phyloP scores from a whole-genome alignment of 768 basidiomycete species.

The Suillus cothurnatus region DNA sequence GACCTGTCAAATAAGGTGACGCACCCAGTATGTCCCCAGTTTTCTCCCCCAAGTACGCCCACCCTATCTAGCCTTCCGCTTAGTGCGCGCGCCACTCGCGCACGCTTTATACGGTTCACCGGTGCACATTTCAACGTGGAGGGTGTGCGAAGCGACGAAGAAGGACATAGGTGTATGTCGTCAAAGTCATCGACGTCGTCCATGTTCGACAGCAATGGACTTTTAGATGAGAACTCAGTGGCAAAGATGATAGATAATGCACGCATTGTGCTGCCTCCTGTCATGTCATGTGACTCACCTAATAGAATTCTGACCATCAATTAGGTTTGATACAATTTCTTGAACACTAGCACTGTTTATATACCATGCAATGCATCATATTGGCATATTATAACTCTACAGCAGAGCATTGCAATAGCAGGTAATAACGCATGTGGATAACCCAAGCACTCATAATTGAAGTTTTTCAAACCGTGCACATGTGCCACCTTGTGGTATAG shows the following conservation, averaged over 20 bases:
- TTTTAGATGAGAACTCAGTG: neutral
- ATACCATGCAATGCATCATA: neutral
- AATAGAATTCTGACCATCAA: too few species aligned
- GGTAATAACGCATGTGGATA: neutral
- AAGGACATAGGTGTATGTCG: neutral
- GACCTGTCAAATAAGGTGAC: slow-evolving; percentile 12
- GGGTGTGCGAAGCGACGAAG: neutral
- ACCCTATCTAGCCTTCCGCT: slow-evolving; percentile 56
- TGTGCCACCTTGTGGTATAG: neutral
- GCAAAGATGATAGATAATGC: neutral
- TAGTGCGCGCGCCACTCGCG: slow-evolving; percentile 19
- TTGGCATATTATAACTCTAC: slow-evolving; percentile 1
- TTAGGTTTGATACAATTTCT: too few species aligned
- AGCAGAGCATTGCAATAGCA: neutral
- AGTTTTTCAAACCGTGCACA: neutral
- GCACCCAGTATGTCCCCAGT: slow-evolving; percentile 71
- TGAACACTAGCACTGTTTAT: neutral
- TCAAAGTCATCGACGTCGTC: neutral
- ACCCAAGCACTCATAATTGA: neutral
- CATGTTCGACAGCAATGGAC: neutral
- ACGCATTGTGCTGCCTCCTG: neutral
- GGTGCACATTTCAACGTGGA: slow-evolving; percentile 4
- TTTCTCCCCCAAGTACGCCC: slow-evolving; percentile 66
- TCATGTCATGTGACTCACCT: neutral
- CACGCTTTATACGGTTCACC: slow-evolving; percentile 9